Percentiles rank a stretch among this genome's conserved stretches.
Conservation (phyloP, 192 early-diverging fungal genomes). For the Rhizoclosmatium globosum region DNA sequence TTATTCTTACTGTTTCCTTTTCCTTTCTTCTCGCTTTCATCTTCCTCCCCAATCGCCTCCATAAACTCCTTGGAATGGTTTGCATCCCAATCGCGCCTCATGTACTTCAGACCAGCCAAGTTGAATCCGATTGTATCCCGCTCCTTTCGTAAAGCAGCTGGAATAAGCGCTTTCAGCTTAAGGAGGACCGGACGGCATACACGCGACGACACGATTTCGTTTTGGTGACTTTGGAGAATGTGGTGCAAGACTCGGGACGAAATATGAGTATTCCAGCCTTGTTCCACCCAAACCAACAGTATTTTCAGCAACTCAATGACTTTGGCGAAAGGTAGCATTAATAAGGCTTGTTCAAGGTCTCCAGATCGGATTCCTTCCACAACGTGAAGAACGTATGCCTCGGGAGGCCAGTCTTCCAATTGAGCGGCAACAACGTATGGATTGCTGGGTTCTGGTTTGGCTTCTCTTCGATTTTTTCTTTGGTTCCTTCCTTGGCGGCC, state of each 20-base stretch:
- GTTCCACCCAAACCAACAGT: slow-evolving; percentile 83
- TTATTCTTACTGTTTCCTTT: slow-evolving; percentile 38
- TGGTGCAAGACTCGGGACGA: slow-evolving; percentile 86
- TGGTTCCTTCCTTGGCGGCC: background rate
- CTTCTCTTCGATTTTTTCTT: slow-evolving; percentile 5
- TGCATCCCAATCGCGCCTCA: slow-evolving; percentile 80
- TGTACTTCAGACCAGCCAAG: slow-evolving; percentile 79
- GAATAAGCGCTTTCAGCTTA: slow-evolving; percentile 73
- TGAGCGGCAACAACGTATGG: slow-evolving; percentile 73
- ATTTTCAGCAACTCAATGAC: slow-evolving; percentile 81
- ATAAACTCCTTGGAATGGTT: slow-evolving; percentile 42
- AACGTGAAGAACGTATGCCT: slow-evolving; percentile 82
- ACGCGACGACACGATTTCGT: slow-evolving; percentile 86
- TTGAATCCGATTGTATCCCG: slow-evolving; percentile 91
- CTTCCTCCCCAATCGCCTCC: slow-evolving; percentile 28
- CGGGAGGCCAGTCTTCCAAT: slow-evolving; percentile 67
- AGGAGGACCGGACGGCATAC: slow-evolving; percentile 78
- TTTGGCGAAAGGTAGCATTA: slow-evolving; percentile 87
- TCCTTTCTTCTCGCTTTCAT: slow-evolving; percentile 29
- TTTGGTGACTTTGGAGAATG: slow-evolving; percentile 86
- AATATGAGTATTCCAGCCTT: slow-evolving; percentile 79
- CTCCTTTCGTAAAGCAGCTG: slow-evolving; percentile 70
- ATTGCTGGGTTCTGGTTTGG: slow-evolving; percentile 50
- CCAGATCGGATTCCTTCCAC: slow-evolving; percentile 81
- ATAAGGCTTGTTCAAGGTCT: slow-evolving; percentile 89